A percentile compares a stretch with the other conserved stretches of the same genome.
These are phyloP conservation scores for Spencermartinsiella ligniputridi DNA, from an alignment of 1,139 yeast species.

Conservation along the genomic window DNA sequence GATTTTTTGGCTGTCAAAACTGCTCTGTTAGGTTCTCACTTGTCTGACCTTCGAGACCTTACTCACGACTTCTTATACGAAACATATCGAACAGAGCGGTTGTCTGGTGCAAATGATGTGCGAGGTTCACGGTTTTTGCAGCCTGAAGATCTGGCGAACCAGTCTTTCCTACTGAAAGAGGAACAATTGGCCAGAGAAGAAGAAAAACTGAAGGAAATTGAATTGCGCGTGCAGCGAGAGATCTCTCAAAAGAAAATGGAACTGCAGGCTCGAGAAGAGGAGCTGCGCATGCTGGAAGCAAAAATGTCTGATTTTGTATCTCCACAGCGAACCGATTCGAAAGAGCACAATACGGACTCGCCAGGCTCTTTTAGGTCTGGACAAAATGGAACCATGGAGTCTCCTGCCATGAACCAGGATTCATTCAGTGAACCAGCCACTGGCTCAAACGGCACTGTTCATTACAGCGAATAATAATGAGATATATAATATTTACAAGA, in stretches of 20 bases:
- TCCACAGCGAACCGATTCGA: neutral
- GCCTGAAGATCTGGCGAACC: slow-evolving; percentile 39
- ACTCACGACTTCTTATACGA: slow-evolving; percentile 91
- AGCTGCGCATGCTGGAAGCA: slow-evolving; percentile 76
- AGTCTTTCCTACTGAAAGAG: slow-evolving; percentile 34
- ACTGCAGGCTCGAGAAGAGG: slow-evolving; percentile 82
- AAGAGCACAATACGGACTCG: neutral
- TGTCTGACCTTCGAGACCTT: slow-evolving; percentile 83
- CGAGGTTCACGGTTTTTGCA: slow-evolving; percentile 24
- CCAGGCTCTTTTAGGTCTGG: neutral
- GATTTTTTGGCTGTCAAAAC: slow-evolving; percentile 76
- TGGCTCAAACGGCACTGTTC: neutral
- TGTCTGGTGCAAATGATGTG: slow-evolving; percentile 40
- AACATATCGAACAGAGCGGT: slow-evolving; percentile 83
- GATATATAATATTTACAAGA: no score
- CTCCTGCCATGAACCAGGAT: neutral
- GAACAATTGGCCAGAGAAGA: slow-evolving; percentile 34
- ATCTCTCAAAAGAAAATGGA: slow-evolving; percentile 79
- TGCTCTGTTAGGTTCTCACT: slow-evolving; percentile 76
- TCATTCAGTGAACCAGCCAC: neutral
- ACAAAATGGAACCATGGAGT: neutral
- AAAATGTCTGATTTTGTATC: slow-evolving; percentile 39
- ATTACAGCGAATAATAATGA: neutral
- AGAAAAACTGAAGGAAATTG: slow-evolving; percentile 23
- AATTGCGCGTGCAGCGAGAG: slow-evolving; percentile 79